Conservation (phyloP, 164 flowering plant genomes). For the Magnolia sinica region DNA sequence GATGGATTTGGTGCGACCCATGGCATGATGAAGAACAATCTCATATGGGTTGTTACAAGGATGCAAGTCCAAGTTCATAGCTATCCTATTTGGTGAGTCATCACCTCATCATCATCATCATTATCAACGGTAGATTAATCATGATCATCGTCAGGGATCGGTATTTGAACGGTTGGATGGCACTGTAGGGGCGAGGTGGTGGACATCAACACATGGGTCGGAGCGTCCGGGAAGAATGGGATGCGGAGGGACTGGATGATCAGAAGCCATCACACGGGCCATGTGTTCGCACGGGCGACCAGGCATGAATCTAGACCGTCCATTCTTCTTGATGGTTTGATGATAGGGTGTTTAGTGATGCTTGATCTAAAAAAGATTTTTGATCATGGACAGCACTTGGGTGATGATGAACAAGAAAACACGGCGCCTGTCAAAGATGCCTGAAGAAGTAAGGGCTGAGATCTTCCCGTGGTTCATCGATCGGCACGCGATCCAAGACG, state of each 20-base stretch:
- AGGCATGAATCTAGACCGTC: constrained; percentile 22
- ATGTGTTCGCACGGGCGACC: constrained; percentile 46
- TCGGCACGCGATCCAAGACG: constrained; percentile 52
- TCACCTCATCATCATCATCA: not conserved
- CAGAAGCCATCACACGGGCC: constrained; percentile 41
- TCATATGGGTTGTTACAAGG: constrained; percentile 58
- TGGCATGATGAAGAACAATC: constrained; percentile 51
- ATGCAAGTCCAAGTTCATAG: constrained; percentile 47
- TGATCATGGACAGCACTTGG: constrained; percentile 54
- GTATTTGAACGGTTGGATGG: not conserved
- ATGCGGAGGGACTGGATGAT: constrained; percentile 59
- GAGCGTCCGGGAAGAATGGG: constrained; percentile 58
- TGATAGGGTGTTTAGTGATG: not conserved
- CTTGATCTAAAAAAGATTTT: not conserved
- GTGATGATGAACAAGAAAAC: constrained; percentile 80
- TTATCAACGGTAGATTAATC: not conserved
- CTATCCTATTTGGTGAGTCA: constrained; percentile 49
- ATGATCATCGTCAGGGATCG: not conserved
- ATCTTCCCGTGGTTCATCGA: constrained; percentile 64
- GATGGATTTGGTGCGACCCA: constrained; percentile 63
- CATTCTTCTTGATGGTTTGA: not conserved
- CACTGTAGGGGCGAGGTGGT: constrained; percentile 52
- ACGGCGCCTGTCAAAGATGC: constrained; percentile 77
- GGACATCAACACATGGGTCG: constrained; percentile 65
- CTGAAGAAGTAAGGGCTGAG: constrained; percentile 71